Conservation (phyloP, 441 rosid species). For the Hura crepitans region DNA sequence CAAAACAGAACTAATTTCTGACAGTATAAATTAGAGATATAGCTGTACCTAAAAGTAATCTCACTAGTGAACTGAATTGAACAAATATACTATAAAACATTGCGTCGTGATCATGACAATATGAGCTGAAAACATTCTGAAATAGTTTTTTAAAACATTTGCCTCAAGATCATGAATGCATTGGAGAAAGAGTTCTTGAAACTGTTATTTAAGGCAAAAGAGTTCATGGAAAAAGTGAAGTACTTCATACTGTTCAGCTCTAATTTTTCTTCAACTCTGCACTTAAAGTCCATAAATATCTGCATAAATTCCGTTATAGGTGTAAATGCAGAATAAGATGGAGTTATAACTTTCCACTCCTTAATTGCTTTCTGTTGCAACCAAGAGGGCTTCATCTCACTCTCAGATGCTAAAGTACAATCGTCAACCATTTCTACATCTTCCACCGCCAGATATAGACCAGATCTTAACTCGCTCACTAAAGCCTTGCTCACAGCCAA, state of each 20-base stretch:
- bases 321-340: slow-evolving; percentile 2
- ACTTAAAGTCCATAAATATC: slow-evolving; percentile 37
- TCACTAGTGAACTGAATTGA: too few species aligned
- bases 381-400: slow-evolving; percentile 3
- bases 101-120: background rate
- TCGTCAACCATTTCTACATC: slow-evolving; percentile 17
- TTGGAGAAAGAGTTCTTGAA: background rate
- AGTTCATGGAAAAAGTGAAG: background rate
- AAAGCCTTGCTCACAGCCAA: slow-evolving; percentile 25
- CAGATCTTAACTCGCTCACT: slow-evolving; percentile 20
- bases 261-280: slow-evolving; percentile 35
- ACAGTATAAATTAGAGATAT: background rate
- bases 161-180: background rate
- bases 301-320: slow-evolving; percentile 24
- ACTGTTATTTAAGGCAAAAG: background rate
- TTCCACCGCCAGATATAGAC: slow-evolving; percentile 12
- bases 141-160: background rate
- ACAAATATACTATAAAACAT: background rate
- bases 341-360: background rate
- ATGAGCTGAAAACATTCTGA: background rate
- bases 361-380: slow-evolving; percentile 3
- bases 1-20: background rate
- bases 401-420: background rate
- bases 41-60: too few species aligned
- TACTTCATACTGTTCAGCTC: slow-evolving; percentile 45